These are phyloP conservation scores for Pichia sp. DNA, from an alignment of 1,139 yeast species.

Conservation along the genomic window DNA sequence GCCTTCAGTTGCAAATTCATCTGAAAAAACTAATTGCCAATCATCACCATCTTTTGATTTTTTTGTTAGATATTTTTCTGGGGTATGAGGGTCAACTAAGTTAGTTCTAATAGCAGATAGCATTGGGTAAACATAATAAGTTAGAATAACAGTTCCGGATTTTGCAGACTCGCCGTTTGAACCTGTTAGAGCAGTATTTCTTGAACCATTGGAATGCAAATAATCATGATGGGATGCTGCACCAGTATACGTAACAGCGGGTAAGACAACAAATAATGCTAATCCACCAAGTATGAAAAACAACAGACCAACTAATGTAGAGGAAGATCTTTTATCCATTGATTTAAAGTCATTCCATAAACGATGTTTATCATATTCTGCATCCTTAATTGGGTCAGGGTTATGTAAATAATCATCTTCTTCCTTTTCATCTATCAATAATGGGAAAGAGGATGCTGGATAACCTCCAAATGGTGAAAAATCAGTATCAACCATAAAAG, in stretches of 20 bases:
- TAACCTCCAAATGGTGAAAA: constrained; percentile 91
- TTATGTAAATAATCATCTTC: constrained; percentile 88
- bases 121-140: constrained; percentile 45
- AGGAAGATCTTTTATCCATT: constrained; percentile 54
- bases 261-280: constrained; percentile 63
- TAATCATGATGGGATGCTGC: constrained; percentile 31
- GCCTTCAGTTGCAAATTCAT: constrained; percentile 56
- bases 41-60: constrained; percentile 38
- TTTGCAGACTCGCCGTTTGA: constrained; percentile 1
- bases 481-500: constrained; percentile 36
- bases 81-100: constrained; percentile 54
- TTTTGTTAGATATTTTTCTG: constrained; percentile 35
- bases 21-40: constrained; percentile 51
- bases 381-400: constrained; percentile 88
- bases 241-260: constrained; percentile 71
- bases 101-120: constrained; percentile 44
- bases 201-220: constrained; percentile 24
- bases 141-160: constrained; percentile 31
- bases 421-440: constrained; percentile 82
- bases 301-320: constrained; percentile 54
- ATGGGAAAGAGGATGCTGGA: constrained; percentile 82
- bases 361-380: constrained; percentile 62
- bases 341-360: constrained; percentile 52
- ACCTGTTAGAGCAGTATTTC: neutral
- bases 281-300: constrained; percentile 52